Evolutionary conservation across 1,284 basidiomycete genomes (phyloP).

Genomic region (Cryptococcus amylolentus): DNA sequence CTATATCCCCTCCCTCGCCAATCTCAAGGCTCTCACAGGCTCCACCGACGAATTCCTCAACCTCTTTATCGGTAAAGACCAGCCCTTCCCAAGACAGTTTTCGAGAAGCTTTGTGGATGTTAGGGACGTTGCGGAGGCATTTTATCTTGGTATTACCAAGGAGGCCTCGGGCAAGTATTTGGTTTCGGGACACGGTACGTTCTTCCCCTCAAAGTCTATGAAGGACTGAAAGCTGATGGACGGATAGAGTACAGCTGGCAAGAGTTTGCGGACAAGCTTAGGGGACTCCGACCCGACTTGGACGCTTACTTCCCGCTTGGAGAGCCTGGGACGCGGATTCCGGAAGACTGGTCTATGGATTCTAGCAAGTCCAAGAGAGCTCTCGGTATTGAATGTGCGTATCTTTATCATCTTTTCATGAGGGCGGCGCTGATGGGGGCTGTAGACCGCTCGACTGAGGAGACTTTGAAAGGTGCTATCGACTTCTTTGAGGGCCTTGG

Average conservation of each 20-base stretch:
- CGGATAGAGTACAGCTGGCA: slow-evolving; percentile 19
- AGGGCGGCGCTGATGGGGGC: too few relatives aligned
- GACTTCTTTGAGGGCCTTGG: not conserved
- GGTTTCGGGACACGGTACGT: not conserved
- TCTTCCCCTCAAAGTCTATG: too few relatives aligned
- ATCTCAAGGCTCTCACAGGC: not conserved
- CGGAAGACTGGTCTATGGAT: too few relatives aligned
- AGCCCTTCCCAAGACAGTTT: not conserved
- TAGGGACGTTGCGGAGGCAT: slow-evolving; percentile 2
- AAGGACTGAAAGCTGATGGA: too few relatives aligned
- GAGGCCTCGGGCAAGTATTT: not conserved
- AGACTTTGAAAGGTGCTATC: not conserved
- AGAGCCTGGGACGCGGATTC: slow-evolving; percentile 4
- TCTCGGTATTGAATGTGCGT: too few relatives aligned
- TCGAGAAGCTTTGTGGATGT: not conserved
- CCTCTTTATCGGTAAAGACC: slow-evolving; percentile 6
- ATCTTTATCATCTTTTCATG: too few relatives aligned
- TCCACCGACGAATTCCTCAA: not conserved
- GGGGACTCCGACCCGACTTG: slow-evolving; percentile 22
- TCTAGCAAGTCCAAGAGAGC: too few relatives aligned
- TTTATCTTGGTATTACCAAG: slow-evolving; percentile 3
- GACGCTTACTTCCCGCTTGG: slow-evolving; percentile 22
- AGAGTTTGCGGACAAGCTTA: slow-evolving; percentile 18
- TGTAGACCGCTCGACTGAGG: not conserved
- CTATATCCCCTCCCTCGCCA: slow-evolving; percentile 9